A percentile compares a stretch with the other conserved stretches of the same genome.
Evolutionary conservation across 2,329 filamentous ascomycete genomes (phyloP).

Genomic region (Penicillium italicum): DNA sequence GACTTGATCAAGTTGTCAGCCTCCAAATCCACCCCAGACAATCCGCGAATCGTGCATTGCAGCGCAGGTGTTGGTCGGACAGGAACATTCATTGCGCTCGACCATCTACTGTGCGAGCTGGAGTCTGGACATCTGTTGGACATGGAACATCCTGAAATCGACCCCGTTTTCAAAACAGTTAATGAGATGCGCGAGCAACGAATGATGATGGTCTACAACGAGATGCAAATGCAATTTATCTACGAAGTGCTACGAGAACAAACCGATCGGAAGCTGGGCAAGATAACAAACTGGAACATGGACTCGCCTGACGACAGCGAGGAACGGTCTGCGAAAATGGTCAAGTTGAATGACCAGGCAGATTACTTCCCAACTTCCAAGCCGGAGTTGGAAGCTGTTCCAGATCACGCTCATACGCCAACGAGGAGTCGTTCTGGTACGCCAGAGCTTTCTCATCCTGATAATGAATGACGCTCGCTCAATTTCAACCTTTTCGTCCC

Average conservation of each 20-base stretch:
- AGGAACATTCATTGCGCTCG: slow-evolving; percentile 94
- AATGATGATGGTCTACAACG: slow-evolving; percentile 92
- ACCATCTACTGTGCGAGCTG: slow-evolving; percentile 81
- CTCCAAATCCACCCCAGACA: slow-evolving; percentile 49
- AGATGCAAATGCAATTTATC: slow-evolving; percentile 78
- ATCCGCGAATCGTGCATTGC: slow-evolving; percentile 79
- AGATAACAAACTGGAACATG: slow-evolving; percentile 8
- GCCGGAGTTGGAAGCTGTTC: slow-evolving; percentile 34
- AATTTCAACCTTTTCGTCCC: not conserved
- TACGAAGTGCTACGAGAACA: slow-evolving; percentile 76
- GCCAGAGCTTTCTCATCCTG: slow-evolving; percentile 30
- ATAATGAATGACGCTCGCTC: slow-evolving; percentile 27
- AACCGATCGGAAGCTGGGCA: slow-evolving; percentile 34
- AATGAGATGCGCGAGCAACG: slow-evolving; percentile 79
- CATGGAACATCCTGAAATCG: slow-evolving; percentile 48
- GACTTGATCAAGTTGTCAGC: slow-evolving; percentile 50
- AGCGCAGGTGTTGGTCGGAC: slow-evolving; percentile 91
- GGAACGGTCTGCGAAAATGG: slow-evolving; percentile 36
- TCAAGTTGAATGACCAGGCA: slow-evolving; percentile 31
- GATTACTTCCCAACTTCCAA: slow-evolving; percentile 33
- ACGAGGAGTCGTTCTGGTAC: slow-evolving; percentile 29
- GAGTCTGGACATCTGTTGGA: slow-evolving; percentile 65
- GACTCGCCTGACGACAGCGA: slow-evolving; percentile 22
- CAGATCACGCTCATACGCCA: slow-evolving; percentile 24
- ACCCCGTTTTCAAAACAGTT: slow-evolving; percentile 75